These are phyloP conservation scores for Mitragyna speciosa DNA, from an alignment of 257 asterid genomes.

Conservation along the genomic window DNA sequence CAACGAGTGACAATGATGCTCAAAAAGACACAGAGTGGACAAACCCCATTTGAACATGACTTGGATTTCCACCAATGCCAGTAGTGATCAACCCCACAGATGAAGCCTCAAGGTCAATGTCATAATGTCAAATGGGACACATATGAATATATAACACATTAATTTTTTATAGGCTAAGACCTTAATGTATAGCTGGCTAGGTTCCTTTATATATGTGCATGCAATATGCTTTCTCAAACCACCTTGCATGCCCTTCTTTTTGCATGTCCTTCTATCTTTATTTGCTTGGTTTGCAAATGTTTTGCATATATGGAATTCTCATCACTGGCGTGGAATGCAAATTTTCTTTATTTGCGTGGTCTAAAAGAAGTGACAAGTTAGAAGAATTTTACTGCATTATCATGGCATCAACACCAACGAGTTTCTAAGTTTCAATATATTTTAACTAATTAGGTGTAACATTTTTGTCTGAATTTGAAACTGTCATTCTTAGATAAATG, in stretches of 20 bases:
- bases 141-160: neutral
- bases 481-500: too few species aligned
- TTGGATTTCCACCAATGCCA: conserved; percentile 58
- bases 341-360: too few species aligned
- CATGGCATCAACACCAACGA: too few species aligned
- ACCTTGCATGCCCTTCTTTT: neutral
- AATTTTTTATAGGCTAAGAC: neutral
- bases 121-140: conserved; percentile 13
- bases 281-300: too few species aligned
- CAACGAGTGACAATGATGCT: conserved; percentile 33
- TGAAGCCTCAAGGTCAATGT: conserved; percentile 23
- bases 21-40: conserved; percentile 34
- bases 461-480: too few species aligned
- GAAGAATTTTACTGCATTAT: too few species aligned
- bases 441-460: neutral
- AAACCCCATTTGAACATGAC: conserved; percentile 47
- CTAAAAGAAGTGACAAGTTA: too few species aligned
- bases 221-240: neutral
- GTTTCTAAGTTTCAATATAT: too few species aligned
- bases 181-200: neutral
- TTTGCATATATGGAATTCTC: too few species aligned
- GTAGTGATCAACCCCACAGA: conserved; percentile 29
- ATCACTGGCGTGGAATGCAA: too few species aligned
- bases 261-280: too few species aligned
- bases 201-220: neutral